Evolutionary conservation across 2,329 filamentous ascomycete genomes (phyloP).

Genomic region (Fusarium lyarnte): DNA sequence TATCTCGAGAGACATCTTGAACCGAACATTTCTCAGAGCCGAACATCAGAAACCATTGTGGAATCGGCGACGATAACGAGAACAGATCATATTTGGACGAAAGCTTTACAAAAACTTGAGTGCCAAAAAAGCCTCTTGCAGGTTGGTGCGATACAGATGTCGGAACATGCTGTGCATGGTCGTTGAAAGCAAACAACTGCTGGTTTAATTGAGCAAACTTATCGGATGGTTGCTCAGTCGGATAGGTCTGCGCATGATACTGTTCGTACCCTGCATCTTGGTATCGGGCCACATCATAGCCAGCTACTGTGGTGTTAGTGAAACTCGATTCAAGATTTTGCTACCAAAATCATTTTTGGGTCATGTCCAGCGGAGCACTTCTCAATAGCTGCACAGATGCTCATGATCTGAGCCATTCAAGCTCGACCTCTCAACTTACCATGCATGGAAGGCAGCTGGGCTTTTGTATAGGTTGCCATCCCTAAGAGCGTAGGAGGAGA

Average conservation of each 20-base stretch:
- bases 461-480: constrained; percentile 75
- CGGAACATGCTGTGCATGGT: no score
- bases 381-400: constrained; percentile 7
- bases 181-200: constrained; percentile 66
- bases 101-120: constrained; percentile 77
- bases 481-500: constrained; percentile 57
- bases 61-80: constrained; percentile 62
- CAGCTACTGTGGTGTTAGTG: constrained; percentile 49
- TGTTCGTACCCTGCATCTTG: constrained; percentile 65
- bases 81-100: constrained; percentile 78
- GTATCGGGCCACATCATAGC: constrained; percentile 69
- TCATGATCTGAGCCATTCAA: constrained; percentile 35
- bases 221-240: constrained; percentile 59
- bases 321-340: not conserved
- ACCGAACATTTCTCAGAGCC: constrained; percentile 73
- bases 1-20: constrained; percentile 70
- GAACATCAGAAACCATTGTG: constrained; percentile 75
- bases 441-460: constrained; percentile 79
- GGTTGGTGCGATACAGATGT: constrained; percentile 64
- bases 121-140: constrained; percentile 73
- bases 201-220: constrained; percentile 64
- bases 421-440: constrained; percentile 67
- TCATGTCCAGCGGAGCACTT: no score
- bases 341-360: no score
- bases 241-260: constrained; percentile 59